Percentiles rank a stretch among this genome's conserved stretches.
Evolutionary conservation across 257 asterid species (phyloP).

Genomic region (Penstemon eatonii): DNA sequence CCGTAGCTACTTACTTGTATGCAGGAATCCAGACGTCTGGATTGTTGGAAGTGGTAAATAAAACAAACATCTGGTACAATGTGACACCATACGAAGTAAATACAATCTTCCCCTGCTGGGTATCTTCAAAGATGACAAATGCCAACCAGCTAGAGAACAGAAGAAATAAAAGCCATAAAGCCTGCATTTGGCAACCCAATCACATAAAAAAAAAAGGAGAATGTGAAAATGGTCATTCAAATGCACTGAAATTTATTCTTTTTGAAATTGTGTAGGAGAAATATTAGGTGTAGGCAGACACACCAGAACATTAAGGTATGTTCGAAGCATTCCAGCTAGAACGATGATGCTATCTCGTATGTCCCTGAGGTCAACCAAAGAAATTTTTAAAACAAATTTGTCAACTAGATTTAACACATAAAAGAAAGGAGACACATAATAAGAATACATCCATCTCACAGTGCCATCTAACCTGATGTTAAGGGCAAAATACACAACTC

Average conservation of each 20-base stretch:
- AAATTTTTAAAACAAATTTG: conserved; percentile 24
- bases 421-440: neutral
- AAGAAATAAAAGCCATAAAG: conserved; percentile 76
- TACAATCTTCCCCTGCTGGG: conserved; percentile 70
- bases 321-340: conserved; percentile 83
- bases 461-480: conserved; percentile 58
- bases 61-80: conserved; percentile 81
- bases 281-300: conserved; percentile 29
- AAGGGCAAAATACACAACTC: conserved; percentile 72
- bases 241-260: neutral
- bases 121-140: conserved; percentile 92
- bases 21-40: conserved; percentile 99
- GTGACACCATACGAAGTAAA: conserved; percentile 78
- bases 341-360: conserved; percentile 69
- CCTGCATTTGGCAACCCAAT: conserved; percentile 55
- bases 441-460: too few species aligned
- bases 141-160: conserved; percentile 96
- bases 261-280: neutral
- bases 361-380: conserved; percentile 54
- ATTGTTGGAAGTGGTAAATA: conserved; percentile 96
- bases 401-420: neutral
- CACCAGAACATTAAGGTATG: conserved; percentile 93
- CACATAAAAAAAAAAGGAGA: conserved; percentile 23
- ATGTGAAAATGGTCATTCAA: neutral
- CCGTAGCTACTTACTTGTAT: conserved; percentile 66